These are phyloP conservation scores for Trichoderma sp. DNA, from an alignment of 2,329 filamentous ascomycete species.

Conservation along the genomic window DNA sequence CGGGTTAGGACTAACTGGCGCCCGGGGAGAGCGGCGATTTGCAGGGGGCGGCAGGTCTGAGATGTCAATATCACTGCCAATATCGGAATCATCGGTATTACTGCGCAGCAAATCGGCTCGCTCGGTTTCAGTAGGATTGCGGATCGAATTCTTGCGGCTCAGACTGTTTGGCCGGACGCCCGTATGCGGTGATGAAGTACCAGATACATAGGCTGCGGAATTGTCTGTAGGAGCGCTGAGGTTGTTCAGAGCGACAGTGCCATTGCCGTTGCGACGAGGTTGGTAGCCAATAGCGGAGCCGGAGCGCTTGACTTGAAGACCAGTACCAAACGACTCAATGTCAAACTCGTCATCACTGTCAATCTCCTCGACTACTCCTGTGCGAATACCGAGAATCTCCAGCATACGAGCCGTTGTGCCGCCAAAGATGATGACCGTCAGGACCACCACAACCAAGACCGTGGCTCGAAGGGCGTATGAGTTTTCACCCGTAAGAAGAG, in stretches of 20 bases:
- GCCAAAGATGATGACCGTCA: conserved; percentile 98
- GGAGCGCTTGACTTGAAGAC: conserved; percentile 78
- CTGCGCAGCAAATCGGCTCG: conserved; percentile 56
- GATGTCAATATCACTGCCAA: conserved; percentile 65
- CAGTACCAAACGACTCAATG: conserved; percentile 74
- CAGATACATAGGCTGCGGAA: conserved; percentile 54
- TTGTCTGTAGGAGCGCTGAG: conserved; percentile 43
- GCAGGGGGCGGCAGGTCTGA: conserved; percentile 67
- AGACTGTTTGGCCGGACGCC: conserved; percentile 47
- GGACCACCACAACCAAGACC: conserved; percentile 93
- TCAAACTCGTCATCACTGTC: conserved; percentile 99
- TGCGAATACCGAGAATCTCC: conserved; percentile 94
- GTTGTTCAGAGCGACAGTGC: conserved; percentile 59
- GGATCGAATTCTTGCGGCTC: conserved; percentile 54
- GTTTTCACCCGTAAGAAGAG: conserved; percentile 80
- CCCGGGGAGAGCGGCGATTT: conserved; percentile 41
- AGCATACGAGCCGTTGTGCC: conserved; percentile 97
- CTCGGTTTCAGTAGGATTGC: conserved; percentile 51
- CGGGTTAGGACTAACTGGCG: conserved; percentile 31
- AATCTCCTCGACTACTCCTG: conserved; percentile 93
- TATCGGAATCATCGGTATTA: conserved; percentile 57
- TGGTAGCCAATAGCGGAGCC: conserved; percentile 76
- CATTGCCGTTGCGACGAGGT: conserved; percentile 65
- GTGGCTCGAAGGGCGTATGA: conserved; percentile 84
- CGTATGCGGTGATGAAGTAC: conserved; percentile 52